Percentiles rank a stretch among this genome's conserved stretches.
Evolutionary conservation across 202 grass and related monocot species (phyloP).

Genomic region (Schoenoplectus tabernaemontani): DNA sequence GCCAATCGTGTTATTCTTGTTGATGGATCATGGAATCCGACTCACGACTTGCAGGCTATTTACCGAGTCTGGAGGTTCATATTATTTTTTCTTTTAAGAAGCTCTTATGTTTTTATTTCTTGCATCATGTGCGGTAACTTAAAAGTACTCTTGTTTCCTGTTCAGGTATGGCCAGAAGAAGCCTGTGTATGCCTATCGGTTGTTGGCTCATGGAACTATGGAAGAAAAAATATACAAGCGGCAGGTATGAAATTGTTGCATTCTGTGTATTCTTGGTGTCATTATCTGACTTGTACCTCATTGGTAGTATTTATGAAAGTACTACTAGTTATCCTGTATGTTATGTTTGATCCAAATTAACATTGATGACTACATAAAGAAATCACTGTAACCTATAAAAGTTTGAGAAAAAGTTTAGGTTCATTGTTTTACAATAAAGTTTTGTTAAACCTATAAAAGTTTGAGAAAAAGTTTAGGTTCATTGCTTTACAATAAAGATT

Average conservation of each 20-base stretch:
- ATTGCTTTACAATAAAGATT: not conserved
- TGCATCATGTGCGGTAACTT: constrained; percentile 9
- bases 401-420: not conserved
- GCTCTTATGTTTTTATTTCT: constrained; percentile 7
- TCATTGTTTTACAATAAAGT: not conserved
- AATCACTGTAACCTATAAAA: not conserved
- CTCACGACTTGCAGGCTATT: constrained; percentile 94
- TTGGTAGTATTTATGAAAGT: not conserved
- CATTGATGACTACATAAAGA: not conserved
- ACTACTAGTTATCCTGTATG: not conserved
- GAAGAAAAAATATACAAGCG: constrained; percentile 99
- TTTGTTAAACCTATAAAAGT: not conserved
- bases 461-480: not conserved
- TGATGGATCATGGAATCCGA: constrained; percentile 99
- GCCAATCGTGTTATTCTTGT: constrained; percentile 92
- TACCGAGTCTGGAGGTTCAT: constrained; percentile 96
- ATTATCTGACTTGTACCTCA: not conserved
- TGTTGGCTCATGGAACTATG: constrained; percentile 93
- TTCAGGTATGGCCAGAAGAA: constrained; percentile 90
- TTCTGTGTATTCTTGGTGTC: not conserved
- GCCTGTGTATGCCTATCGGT: constrained; percentile 86
- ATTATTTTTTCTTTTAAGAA: constrained; percentile 1
- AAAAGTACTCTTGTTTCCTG: constrained; percentile 8
- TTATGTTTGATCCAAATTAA: not conserved
- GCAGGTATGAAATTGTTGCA: constrained; percentile 44